Evolutionary conservation across 1,284 basidiomycete species (phyloP), one percentile per base, ranked within the genome.

Genomic region (Cryptococcus depauperatus): DNA sequence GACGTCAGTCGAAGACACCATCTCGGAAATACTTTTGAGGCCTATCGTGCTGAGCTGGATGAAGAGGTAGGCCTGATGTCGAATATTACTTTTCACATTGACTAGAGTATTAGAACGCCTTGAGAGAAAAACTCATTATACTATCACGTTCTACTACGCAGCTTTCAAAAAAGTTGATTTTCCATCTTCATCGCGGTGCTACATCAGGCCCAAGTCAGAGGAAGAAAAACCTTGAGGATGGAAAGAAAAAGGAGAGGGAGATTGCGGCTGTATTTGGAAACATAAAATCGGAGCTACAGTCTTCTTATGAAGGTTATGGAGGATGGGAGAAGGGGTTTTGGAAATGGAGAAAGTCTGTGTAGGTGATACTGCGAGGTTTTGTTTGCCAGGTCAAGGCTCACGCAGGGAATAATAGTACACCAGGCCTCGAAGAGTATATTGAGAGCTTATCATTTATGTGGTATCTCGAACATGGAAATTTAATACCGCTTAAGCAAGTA

Each of bases 101-200:
- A 11, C 29, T 37, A 5, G 11, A 3, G 4, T 18, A 29, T 22
- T 32, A 72, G 69, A 72, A 70, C 43, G 69, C 70, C 48, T 54
- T 66, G 13, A 51, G 70, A 43, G 70, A 72, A 58, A 52, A 62
- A 19, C 51, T 72, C 37, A 70, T 72, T 49, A 68, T 71, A 48
- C 48, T 69, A 8, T 76, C 75, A 6, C 69, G 93, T 27, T 91
- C 95, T 66, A 79, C 90, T 53, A 97, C 92, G 13, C 85, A 82
- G 54, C 76, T 86, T n/a, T 90, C 90, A 37, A 98, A 98, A 69
- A 92, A 89, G 70, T 76, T 83, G 61, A 97, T 98, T 52, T 97
- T 97, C 62, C 81, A 89, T 39, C 76, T 97, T 3, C 93, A 96
- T 62, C 83, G 91, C 34, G 51, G 80, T 79, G 55, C 74, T 74